A percentile compares a stretch with the other conserved stretches of the same genome.
Evolutionary conservation across 1,139 yeast genomes (phyloP).

Genomic region (Hansenula lynferdii): DNA sequence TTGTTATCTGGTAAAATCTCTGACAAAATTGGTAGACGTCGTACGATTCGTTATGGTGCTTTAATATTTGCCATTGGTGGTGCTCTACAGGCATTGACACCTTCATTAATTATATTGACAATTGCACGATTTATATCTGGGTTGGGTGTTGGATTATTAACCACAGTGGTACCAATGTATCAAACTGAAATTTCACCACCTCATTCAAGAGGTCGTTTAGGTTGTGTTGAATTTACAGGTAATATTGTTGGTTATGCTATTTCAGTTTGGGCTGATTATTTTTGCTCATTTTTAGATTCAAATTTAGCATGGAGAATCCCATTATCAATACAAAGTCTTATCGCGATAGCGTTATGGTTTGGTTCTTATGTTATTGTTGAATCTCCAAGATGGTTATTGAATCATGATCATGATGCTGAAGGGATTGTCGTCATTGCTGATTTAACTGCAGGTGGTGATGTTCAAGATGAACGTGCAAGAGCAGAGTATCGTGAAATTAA

Average conservation of each 20-base stretch:
- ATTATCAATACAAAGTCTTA: slow-evolving; percentile 65
- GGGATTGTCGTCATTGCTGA: slow-evolving; percentile 83
- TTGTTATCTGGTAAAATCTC: slow-evolving; percentile 73
- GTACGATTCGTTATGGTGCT: slow-evolving; percentile 80
- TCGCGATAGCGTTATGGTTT: slow-evolving; percentile 61
- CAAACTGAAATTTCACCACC: slow-evolving; percentile 92
- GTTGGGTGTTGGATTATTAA: slow-evolving; percentile 81
- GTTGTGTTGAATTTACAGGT: slow-evolving; percentile 91
- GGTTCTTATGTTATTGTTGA: slow-evolving; percentile 82
- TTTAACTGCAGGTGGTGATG: slow-evolving; percentile 64
- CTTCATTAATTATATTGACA: slow-evolving; percentile 46
- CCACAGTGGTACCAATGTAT: slow-evolving; percentile 95
- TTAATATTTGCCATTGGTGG: slow-evolving; percentile 81
- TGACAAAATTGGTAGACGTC: slow-evolving; percentile 75
- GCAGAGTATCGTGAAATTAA: slow-evolving; percentile 74
- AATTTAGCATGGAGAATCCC: slow-evolving; percentile 78
- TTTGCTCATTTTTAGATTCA: slow-evolving; percentile 55
- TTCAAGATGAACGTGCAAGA: slow-evolving; percentile 49
- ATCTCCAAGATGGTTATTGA: slow-evolving; percentile 86
- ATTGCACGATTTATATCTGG: slow-evolving; percentile 80
- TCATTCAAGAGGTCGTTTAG: slow-evolving; percentile 80
- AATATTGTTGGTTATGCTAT: slow-evolving; percentile 83
- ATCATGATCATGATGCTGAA: slow-evolving; percentile 84
- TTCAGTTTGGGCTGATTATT: slow-evolving; percentile 90
- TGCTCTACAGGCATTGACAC: slow-evolving; percentile 57